Conservation (phyloP, 1,139 yeast species). For the Spencermartinsiella ligniputridi region DNA sequence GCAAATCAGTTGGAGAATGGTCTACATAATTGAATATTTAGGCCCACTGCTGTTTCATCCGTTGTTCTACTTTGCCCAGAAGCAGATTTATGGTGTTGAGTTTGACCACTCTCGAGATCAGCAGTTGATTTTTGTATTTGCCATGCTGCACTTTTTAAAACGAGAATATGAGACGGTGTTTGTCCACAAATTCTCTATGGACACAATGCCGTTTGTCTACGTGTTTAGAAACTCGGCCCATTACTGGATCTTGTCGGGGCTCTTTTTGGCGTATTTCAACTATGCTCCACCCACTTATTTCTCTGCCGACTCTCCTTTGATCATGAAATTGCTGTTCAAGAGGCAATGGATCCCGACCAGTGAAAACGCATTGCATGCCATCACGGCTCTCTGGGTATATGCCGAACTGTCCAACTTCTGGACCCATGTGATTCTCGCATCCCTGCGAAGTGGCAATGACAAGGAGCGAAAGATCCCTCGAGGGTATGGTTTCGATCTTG, state of each 20-base stretch:
- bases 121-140: conserved; percentile 47
- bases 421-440: conserved; percentile 59
- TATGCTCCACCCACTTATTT: conserved; percentile 54
- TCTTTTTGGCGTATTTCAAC: conserved; percentile 60
- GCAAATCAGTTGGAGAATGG: conserved; percentile 88
- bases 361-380: conserved; percentile 17
- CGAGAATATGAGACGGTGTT: conserved; percentile 83
- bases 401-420: conserved; percentile 70
- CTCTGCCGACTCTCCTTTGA: conserved; percentile 17
- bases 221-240: conserved; percentile 85
- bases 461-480: conserved; percentile 48
- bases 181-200: conserved; percentile 77
- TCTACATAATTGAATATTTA: conserved; percentile 76
- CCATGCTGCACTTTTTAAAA: conserved; percentile 72
- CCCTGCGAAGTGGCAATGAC: conserved; percentile 46
- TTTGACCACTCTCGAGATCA: conserved; percentile 50
- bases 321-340: conserved; percentile 27
- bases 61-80: conserved; percentile 48
- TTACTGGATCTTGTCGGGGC: conserved; percentile 87
- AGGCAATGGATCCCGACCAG: conserved; percentile 22
- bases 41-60: conserved; percentile 87
- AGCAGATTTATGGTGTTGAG: conserved; percentile 33
- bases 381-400: conserved; percentile 47
- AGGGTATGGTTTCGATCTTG: conserved; percentile 45
- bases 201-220: conserved; percentile 89